Evolutionary conservation across 1,284 basidiomycete species (phyloP).

Genomic region (Athelia sp.): DNA sequence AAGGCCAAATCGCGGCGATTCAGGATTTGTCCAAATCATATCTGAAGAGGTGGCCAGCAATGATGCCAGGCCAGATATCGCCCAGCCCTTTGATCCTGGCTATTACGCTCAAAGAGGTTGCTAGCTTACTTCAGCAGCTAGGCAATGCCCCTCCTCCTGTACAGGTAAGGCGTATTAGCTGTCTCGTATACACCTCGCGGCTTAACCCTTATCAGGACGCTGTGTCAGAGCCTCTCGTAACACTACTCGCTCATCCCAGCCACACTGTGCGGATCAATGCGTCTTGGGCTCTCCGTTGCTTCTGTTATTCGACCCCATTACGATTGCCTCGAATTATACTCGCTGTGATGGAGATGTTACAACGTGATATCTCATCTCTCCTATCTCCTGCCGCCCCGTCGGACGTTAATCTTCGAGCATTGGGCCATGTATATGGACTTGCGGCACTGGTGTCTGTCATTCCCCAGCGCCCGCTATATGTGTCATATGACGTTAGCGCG

Average conservation of each 20-base stretch:
- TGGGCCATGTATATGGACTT: constrained; percentile 88
- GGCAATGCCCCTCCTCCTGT: constrained; percentile 90
- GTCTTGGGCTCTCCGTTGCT: constrained; percentile 84
- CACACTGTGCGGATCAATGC: constrained; percentile 84
- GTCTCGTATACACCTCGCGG: neutral
- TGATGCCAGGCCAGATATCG: constrained; percentile 81
- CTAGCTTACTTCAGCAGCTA: constrained; percentile 82
- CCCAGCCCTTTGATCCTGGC: constrained; percentile 72
- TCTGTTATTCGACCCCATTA: constrained; percentile 86
- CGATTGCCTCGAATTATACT: constrained; percentile 79
- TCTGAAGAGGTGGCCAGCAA: constrained; percentile 87
- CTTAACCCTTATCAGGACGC: constrained; percentile 52
- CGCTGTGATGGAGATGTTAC: constrained; percentile 71
- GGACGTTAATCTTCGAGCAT: constrained; percentile 67
- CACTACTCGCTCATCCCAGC: constrained; percentile 83
- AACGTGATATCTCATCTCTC: constrained; percentile 75
- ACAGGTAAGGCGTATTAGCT: constrained; percentile 49
- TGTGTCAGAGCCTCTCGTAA: constrained; percentile 80
- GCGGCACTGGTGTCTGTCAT: constrained; percentile 85
- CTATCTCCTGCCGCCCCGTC: constrained; percentile 66
- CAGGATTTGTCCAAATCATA: constrained; percentile 80
- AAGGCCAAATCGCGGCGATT: constrained; percentile 89
- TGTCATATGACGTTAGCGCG: constrained; percentile 89
- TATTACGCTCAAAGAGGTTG: constrained; percentile 79
- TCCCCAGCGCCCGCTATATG: constrained; percentile 85